phyloP scores from a whole-genome alignment of 148 eudicot species.

The Drosera capensis region DNA sequence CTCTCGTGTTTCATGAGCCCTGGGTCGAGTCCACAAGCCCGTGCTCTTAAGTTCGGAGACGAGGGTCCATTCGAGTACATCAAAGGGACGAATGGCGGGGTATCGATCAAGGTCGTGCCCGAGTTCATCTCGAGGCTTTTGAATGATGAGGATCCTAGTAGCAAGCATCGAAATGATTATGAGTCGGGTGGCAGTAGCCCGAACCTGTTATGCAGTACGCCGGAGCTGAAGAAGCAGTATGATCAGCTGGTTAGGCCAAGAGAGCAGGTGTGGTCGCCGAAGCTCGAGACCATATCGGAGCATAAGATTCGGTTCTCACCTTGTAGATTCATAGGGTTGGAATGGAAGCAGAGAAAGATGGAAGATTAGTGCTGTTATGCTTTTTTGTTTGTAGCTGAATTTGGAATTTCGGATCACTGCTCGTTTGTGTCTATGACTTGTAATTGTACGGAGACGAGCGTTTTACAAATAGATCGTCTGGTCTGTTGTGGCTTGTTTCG shows the following conservation, averaged over 20 bases:
- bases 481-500: no score
- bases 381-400: no score
- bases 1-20: slow-evolving; percentile 20
- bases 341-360: slow-evolving; percentile 26
- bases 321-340: slow-evolving; percentile 32
- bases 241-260: slow-evolving; percentile 47
- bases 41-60: slow-evolving; percentile 13
- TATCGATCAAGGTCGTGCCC: slow-evolving; percentile 52
- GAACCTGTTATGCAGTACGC: slow-evolving; percentile 58
- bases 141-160: neutral
- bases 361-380: no score
- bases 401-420: no score
- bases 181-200: slow-evolving; percentile 3
- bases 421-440: no score
- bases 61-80: slow-evolving; percentile 46
- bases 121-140: slow-evolving; percentile 38
- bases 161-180: no score
- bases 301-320: slow-evolving; percentile 48
- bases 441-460: no score
- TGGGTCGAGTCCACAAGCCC: slow-evolving; percentile 10
- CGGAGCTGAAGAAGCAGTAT: slow-evolving; percentile 66
- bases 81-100: slow-evolving; percentile 49
- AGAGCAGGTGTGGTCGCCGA: slow-evolving; percentile 64
- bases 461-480: no score
- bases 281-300: slow-evolving; percentile 59